These are phyloP conservation scores for Pyrenophora teres DNA, from an alignment of 2,329 filamentous ascomycete species.

Conservation along the genomic window DNA sequence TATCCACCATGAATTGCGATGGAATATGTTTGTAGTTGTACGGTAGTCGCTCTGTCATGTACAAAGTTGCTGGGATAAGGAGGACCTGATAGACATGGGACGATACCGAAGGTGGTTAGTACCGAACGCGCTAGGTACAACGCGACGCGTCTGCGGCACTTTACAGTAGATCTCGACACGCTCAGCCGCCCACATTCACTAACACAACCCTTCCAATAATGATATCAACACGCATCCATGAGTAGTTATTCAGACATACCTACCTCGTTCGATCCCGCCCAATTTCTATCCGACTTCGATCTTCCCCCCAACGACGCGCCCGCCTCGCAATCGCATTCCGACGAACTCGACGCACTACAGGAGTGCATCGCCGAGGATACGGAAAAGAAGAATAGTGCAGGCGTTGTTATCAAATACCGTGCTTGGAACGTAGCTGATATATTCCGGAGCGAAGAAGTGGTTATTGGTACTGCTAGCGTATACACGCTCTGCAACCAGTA, in stretches of 20 bases:
- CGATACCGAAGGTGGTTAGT: conserved; percentile 18
- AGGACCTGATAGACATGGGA: background rate
- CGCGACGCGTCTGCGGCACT: conserved; percentile 19
- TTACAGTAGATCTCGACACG: background rate
- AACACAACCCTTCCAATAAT: background rate
- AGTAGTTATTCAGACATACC: conserved; percentile 44
- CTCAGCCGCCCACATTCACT: conserved; percentile 3
- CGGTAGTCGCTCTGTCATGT: background rate
- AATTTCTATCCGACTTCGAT: conserved; percentile 54
- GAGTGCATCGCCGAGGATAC: conserved; percentile 49
- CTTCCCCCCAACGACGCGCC: conserved; percentile 23
- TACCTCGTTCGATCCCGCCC: conserved; percentile 58
- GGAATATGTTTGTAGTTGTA: background rate
- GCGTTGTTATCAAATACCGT: conserved; percentile 58
- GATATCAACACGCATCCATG: conserved; percentile 22
- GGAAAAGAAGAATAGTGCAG: conserved; percentile 49
- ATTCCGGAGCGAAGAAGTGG: conserved; percentile 57
- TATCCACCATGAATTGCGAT: no score
- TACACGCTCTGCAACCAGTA: conserved; percentile 2
- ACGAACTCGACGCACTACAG: conserved; percentile 56
- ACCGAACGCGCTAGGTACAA: conserved; percentile 19
- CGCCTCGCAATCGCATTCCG: conserved; percentile 43
- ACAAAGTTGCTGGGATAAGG: background rate
- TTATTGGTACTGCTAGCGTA: conserved; percentile 37
- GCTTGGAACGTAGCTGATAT: conserved; percentile 54